Conservation (phyloP, 352 stramenopile species). For the Albugo laibachii region DNA sequence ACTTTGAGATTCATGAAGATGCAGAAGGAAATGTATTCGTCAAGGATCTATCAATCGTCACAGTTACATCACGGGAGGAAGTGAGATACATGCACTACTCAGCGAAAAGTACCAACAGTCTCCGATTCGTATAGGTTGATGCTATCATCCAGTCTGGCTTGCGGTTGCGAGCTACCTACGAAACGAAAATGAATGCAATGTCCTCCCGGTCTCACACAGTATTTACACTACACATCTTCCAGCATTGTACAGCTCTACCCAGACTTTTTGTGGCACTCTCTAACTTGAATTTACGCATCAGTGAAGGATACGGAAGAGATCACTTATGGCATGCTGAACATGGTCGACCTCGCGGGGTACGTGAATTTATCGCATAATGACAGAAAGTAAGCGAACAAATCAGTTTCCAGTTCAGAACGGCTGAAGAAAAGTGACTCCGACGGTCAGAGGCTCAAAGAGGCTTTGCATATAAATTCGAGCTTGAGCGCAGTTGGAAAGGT, state of each 20-base stretch:
- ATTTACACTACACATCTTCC: constrained; percentile 76
- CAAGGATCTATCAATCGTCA: constrained; percentile 83
- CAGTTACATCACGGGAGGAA: constrained; percentile 72
- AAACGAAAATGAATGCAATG: constrained; percentile 85
- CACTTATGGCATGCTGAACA: constrained; percentile 72
- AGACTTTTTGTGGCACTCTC: background rate
- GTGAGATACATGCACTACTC: constrained; percentile 10
- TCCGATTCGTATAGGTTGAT: constrained; percentile 13
- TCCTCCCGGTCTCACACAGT: constrained; percentile 77
- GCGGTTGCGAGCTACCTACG: constrained; percentile 74
- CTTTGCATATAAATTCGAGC: constrained; percentile 73
- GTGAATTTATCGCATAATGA: background rate
- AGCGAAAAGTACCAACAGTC: background rate
- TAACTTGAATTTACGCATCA: constrained; percentile 3
- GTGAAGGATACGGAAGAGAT: constrained; percentile 48
- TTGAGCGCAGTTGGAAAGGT: constrained; percentile 71
- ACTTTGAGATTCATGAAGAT: constrained; percentile 87
- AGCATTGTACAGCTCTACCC: constrained; percentile 42
- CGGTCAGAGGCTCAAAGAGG: constrained; percentile 65
- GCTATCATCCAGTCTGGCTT: constrained; percentile 73
- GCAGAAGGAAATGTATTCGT: constrained; percentile 83
- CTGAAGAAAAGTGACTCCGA: constrained; percentile 79
- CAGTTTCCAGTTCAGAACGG: constrained; percentile 31
- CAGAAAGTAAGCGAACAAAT: background rate
- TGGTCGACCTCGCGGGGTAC: constrained; percentile 60